Evolutionary conservation across 2,329 filamentous ascomycete species (phyloP), one percentile per base, ranked within the genome.

Genomic region (Trichoderma asperellum): DNA sequence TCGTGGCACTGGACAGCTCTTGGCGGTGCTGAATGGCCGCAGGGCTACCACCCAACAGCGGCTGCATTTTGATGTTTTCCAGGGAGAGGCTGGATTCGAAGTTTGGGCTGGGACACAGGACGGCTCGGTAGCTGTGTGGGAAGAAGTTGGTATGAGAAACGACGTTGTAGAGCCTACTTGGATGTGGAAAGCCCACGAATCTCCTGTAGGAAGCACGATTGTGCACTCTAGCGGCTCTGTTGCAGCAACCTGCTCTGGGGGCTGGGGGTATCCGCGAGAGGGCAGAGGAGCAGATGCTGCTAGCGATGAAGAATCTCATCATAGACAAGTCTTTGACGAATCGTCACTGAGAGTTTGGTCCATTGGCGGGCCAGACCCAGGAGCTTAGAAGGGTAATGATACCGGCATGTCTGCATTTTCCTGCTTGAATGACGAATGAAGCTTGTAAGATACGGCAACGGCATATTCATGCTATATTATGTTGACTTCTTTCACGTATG

Each of bases 41-140:
- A 76, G 79, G 7, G 82, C 85, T 5, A 74, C 75, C 2, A 85
- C 84, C 0, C 88, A 89, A 72, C 88, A 90, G 75, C 83, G 86
- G 49, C 76, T 90, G 49, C 80, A 77, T 12, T 85, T 85, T 69
- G 86, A 89, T 74, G 81, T 88, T 3, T 90, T 86, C 72, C 79
- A 82, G 0, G 80, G 81, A 5, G 70, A 74, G 0, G 69, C 71
- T 0, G 79, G 79, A 1, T 88, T 88, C 71, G 89, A 91, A 75
- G 82, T 90, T 57, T 91, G 88, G 88, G 86, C 86, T 6, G 89
- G 88, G 2, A 83, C 85, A 0, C 80, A 82, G 55, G 80, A 84
- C 70, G 88, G 89, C 1, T 74, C 78, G 3, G 84, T 89, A n/a
- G 81, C 81, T 56, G 83, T 89, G 7, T 91, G 87, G 85, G 86